These are phyloP conservation scores for Chytridium lagenaria DNA, from an alignment of 371 early-diverging fungal genomes.

Conservation along the genomic window DNA sequence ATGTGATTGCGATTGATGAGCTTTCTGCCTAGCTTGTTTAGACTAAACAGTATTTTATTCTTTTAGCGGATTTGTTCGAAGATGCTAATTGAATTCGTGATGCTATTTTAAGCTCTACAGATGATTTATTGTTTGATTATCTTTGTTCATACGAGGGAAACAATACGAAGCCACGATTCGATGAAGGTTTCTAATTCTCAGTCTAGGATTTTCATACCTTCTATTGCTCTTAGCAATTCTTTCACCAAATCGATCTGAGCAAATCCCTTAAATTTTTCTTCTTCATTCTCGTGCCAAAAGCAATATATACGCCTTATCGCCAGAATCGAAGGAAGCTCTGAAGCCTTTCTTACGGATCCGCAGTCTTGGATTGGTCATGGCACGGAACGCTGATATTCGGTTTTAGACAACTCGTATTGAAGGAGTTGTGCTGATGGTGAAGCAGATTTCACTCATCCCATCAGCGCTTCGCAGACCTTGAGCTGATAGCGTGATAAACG, in stretches of 20 bases:
- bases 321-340: neutral
- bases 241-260: too few relatives aligned
- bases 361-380: neutral
- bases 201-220: neutral
- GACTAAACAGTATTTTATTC: too few relatives aligned
- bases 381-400: slow-evolving; percentile 22
- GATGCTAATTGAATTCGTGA: too few relatives aligned
- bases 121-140: slow-evolving; percentile 61
- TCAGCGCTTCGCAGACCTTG: neutral
- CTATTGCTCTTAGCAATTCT: too few relatives aligned
- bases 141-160: slow-evolving; percentile 54
- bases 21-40: too few relatives aligned
- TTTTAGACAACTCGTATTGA: neutral
- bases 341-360: neutral
- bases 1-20: too few relatives aligned
- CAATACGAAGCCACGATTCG: slow-evolving; percentile 60
- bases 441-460: slow-evolving; percentile 2
- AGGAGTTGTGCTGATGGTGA: neutral
- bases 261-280: neutral
- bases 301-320: slow-evolving; percentile 15
- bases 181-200: slow-evolving; percentile 56
- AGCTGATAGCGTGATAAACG: neutral
- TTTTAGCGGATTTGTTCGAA: too few relatives aligned
- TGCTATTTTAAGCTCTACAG: too few relatives aligned
- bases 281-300: too few relatives aligned